Base-by-base conservation (phyloP, 164 flowering plant genomes). In the Nymphaea colorata region DNA sequence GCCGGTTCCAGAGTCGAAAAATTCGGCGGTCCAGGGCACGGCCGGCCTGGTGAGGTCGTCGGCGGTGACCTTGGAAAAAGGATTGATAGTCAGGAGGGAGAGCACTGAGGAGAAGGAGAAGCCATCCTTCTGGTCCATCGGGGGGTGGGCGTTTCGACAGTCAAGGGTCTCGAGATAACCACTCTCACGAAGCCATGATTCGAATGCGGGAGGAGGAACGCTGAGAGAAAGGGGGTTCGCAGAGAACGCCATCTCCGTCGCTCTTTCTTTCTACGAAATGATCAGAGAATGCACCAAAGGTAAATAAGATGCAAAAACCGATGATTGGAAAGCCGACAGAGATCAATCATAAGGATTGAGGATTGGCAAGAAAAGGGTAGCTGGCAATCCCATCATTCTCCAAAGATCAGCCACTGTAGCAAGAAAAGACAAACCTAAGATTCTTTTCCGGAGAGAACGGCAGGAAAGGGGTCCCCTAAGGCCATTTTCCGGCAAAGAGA, bases 141-240 rank as follows among this genome's bases (percentile, higher is more conserved):
- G 70, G 75, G 76, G 81, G 59, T 69, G 71, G 78, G 84, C 67
- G 74, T 89, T 77, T 16, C 83, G 83, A 45, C 81, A 86, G 85
- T 93, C 98, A 74, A 93, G 82, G 72, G 88, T 65, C 67, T 93
- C 96, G 75, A 90, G 95, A 79, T 88, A 88, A 78, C 91, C 91
- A 60, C 76, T 73, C 75, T 90, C 96, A n/a, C 95, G 93, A 62
- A 90, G 93, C 98, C 98, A 93, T 53, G 98, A 76, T 68, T 92
- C 98, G 85, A 92, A 90, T 36, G 84, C 86, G 1, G 86, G 74
- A 55, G 88, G 96, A 0, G 96, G 85, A n/a, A 92, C 86, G 87
- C 86, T 86, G 16, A 90, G 83, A 14, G 98, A 82, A 68, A 92
- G 78, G 4, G 98, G 98, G 75, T 92, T 89, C 16, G 89, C 68